Evolutionary conservation across 192 early-diverging fungal genomes (phyloP), one percentile per base, ranked within the genome.

Genomic region (Kappamyces sp.): DNA sequence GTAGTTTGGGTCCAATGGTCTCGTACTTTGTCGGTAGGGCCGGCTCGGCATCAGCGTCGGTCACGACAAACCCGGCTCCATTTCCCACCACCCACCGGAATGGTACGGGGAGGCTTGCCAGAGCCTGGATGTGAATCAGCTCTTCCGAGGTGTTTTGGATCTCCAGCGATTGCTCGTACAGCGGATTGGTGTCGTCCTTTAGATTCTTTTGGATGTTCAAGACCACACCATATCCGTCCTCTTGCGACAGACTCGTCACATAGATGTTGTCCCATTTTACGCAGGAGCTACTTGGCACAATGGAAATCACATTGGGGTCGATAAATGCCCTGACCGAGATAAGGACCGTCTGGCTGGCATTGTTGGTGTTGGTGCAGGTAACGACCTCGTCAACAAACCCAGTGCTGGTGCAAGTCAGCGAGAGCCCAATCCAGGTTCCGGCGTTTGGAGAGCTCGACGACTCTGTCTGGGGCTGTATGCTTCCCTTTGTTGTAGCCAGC

Each of bases 271-370:
- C 68, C 81, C 81, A 83, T 35, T 57, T 57, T 15, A 83, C 47
- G 22, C 22, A 22, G 22, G 22, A 22, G 22, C 22, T 22, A 22
- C 22, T 22, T 22, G 22, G 22, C 22, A 22, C 22, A 22, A 22
- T 22, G 22, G 22, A 22, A 22, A 22, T 22, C 22, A 22, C 22
- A 22, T 22, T 22, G 22, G 62, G 64, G 54, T 93, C 85, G 15
- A 86, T 80, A 73, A 90, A 90, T 5, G 88, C 60, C 2, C 83
- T 70, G 2, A 90, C 70, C 54, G 85, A 83, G 45, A 91, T 74
- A 31, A 68, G 65, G 57, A 83, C 67, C 2, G 72, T 62, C 60
- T 90, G 83, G 6, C 67, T 63, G 3, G 77, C 70, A 54, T 91
- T 89, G 64, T 89, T 82, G 36, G 77, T 50, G 65, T 93, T 93